Percentiles rank a stretch among this genome's conserved stretches.
Conservation (phyloP, 331 rosid genomes). For the Acacia concinna region DNA sequence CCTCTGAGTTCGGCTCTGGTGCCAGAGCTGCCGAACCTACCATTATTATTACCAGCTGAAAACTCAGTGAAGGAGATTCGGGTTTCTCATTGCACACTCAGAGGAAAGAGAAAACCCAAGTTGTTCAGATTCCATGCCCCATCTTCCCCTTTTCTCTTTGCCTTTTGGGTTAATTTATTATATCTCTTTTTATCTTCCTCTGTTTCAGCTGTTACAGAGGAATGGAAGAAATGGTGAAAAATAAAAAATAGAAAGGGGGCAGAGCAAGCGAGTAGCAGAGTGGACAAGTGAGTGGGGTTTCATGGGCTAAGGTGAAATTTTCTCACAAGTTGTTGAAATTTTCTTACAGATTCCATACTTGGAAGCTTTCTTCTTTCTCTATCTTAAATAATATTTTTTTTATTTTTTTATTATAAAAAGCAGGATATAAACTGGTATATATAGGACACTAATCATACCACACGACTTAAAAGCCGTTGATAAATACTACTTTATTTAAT, state of each 20-base stretch:
- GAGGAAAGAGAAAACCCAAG: slow-evolving; percentile 8
- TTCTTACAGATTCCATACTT: too few species aligned
- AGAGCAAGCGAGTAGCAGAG: slow-evolving; percentile 20
- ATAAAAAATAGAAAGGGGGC: neutral
- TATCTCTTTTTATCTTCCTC: slow-evolving; percentile 33
- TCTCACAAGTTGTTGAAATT: too few species aligned
- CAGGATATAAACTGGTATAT: too few species aligned
- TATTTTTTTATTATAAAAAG: too few species aligned
- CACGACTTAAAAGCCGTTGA: too few species aligned
- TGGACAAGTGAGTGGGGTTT: slow-evolving; percentile 41
- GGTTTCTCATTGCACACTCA: slow-evolving; percentile 30
- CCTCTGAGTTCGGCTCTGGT: slow-evolving; percentile 59
- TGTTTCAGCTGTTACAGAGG: slow-evolving; percentile 45
- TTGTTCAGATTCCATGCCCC: slow-evolving; percentile 44
- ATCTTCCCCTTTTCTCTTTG: slow-evolving; percentile 5
- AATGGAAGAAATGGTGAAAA: slow-evolving; percentile 29
- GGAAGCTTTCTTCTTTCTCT: too few species aligned
- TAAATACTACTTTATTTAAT: too few species aligned
- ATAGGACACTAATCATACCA: too few species aligned
- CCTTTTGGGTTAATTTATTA: neutral
- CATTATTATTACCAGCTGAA: slow-evolving; percentile 23
- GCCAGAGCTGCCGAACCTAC: slow-evolving; percentile 48
- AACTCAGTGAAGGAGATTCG: slow-evolving; percentile 16
- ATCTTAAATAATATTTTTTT: too few species aligned
- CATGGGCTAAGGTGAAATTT: slow-evolving; percentile 33